A percentile compares a stretch with the other conserved stretches of the same genome.
phyloP scores from a whole-genome alignment of 345 rosid genomes.

The Clarkia xantiana region DNA sequence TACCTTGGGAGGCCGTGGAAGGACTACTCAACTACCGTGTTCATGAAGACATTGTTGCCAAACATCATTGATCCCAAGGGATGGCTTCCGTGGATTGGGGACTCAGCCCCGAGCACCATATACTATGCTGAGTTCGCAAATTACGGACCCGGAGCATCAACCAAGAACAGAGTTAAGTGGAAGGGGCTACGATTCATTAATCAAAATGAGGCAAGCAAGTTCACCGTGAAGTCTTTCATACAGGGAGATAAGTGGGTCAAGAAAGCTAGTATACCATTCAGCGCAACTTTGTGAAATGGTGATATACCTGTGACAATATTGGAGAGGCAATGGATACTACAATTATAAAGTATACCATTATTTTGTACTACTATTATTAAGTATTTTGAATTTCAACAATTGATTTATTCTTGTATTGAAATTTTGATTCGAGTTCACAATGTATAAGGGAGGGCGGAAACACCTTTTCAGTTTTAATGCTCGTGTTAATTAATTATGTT shows the following conservation, averaged over 20 bases:
- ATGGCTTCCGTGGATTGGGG: constrained; percentile 63
- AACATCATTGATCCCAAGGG: constrained; percentile 35
- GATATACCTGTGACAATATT: no score
- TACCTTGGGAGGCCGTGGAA: constrained; percentile 73
- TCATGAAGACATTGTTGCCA: constrained; percentile 30
- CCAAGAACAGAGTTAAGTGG: constrained; percentile 48
- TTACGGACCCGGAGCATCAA: constrained; percentile 38
- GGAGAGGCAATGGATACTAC: no score
- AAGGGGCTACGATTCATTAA: constrained; percentile 30
- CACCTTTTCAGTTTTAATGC: no score
- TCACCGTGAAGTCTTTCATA: constrained; percentile 39
- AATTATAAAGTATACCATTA: no score
- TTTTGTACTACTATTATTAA: no score
- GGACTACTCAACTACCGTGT: constrained; percentile 42
- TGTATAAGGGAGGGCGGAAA: no score
- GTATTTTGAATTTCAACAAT: no score
- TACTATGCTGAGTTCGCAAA: constrained; percentile 43
- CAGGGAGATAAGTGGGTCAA: constrained; percentile 44
- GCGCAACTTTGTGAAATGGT: constrained; percentile 33
- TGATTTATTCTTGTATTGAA: no score
- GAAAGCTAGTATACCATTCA: constrained; percentile 18
- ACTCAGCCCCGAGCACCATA: constrained; percentile 44
- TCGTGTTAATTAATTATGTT: no score
- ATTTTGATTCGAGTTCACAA: no score
- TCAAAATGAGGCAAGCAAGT: constrained; percentile 25